Percentiles rank a stretch among this genome's conserved stretches.
phyloP scores from a whole-genome alignment of 2,329 filamentous ascomycete genomes.

The Penicillium sp. region DNA sequence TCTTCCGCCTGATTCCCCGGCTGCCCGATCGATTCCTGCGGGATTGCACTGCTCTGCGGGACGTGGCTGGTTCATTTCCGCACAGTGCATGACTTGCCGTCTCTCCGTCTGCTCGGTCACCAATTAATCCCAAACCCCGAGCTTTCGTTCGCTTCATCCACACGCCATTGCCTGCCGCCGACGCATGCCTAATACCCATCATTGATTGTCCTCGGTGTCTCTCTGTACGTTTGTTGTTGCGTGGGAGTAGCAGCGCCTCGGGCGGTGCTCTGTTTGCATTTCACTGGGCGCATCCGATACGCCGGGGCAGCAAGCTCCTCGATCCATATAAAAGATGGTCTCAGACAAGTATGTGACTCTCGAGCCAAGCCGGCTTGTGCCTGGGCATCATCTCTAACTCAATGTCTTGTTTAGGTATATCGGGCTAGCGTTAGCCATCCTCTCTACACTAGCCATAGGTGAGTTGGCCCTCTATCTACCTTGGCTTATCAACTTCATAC shows the following conservation, averaged over 20 bases:
- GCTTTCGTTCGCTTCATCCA: conserved; percentile 15
- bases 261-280: conserved; percentile 16
- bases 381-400: background rate
- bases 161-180: background rate
- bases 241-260: background rate
- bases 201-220: conserved; percentile 10
- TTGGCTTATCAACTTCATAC: background rate
- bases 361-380: background rate
- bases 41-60: conserved; percentile 7
- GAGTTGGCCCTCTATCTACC: background rate
- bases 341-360: conserved; percentile 40
- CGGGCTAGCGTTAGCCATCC: conserved; percentile 44
- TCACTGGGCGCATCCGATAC: conserved; percentile 30
- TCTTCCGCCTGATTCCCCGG: background rate
- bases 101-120: background rate
- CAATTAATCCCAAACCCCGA: conserved; percentile 2
- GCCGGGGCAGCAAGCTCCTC: conserved; percentile 37
- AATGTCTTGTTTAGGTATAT: conserved; percentile 36
- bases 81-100: conserved; percentile 2
- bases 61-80: conserved; percentile 17
- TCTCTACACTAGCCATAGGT: conserved; percentile 48
- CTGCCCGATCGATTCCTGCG: background rate
- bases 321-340: conserved; percentile 31
- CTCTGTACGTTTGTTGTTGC: conserved; percentile 9
- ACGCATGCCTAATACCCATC: background rate